Percentiles rank a stretch among this genome's conserved stretches.
Evolutionary conservation across 164 flowering plant genomes (phyloP).

Genomic region (Umbellularia californica): DNA sequence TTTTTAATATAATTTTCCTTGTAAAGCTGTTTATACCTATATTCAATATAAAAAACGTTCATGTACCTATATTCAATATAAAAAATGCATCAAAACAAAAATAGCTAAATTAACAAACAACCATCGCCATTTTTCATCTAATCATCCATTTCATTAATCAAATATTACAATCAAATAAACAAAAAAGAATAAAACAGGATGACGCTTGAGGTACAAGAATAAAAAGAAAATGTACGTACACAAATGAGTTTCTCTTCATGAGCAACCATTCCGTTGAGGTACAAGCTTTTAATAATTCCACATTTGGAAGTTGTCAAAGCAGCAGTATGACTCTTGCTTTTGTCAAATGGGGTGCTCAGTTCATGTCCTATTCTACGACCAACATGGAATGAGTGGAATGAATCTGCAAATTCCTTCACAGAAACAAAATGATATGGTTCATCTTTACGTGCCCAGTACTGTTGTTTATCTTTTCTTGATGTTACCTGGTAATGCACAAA

Average conservation of each 20-base stretch:
- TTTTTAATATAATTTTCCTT: no score
- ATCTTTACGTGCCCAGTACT: slow-evolving; percentile 37
- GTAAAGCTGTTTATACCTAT: no score
- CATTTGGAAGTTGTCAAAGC: slow-evolving; percentile 36
- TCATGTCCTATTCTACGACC: slow-evolving; percentile 35
- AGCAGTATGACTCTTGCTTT: slow-evolving; percentile 37
- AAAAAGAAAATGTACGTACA: no score
- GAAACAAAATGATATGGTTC: slow-evolving; percentile 36
- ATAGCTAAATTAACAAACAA: no score
- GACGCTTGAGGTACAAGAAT: no score
- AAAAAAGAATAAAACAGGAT: no score
- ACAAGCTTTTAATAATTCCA: slow-evolving; percentile 43
- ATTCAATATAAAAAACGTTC: no score
- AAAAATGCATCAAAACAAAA: no score
- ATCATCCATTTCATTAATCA: no score
- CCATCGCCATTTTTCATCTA: no score
- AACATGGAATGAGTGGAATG: slow-evolving; percentile 45
- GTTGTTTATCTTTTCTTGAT: slow-evolving; percentile 45
- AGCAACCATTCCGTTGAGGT: slow-evolving; percentile 31
- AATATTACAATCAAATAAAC: no score
- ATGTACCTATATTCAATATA: no score
- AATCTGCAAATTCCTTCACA: slow-evolving; percentile 39
- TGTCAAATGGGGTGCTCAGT: slow-evolving; percentile 37
- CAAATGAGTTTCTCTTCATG: slow-evolving; percentile 42
- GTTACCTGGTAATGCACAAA: slow-evolving; percentile 29